Percentiles rank a stretch among this genome's conserved stretches.
Conservation (phyloP, 129 eudicot genomes). For the Kitagawia praeruptora region DNA sequence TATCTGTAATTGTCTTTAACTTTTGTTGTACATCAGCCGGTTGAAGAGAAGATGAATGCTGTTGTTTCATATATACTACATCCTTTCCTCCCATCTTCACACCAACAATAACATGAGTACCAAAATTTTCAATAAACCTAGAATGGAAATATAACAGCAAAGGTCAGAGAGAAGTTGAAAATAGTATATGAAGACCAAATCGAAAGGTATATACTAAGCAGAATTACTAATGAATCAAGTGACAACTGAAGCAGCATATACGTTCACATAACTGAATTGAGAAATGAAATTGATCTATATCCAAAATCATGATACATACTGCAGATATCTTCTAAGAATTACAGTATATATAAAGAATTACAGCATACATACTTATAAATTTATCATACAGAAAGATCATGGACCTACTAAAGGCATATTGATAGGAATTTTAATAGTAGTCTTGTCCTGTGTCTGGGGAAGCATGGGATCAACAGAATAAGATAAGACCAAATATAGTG, state of each 20-base stretch:
- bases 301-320: not conserved
- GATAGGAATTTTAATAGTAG: not conserved
- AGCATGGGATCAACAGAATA: not conserved
- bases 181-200: not conserved
- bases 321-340: not conserved
- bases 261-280: not conserved
- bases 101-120: slow-evolving; percentile 92
- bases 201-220: not conserved
- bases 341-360: not conserved
- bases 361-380: not conserved
- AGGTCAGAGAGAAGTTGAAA: not conserved
- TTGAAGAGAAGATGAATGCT: slow-evolving; percentile 84
- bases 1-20: slow-evolving; percentile 80
- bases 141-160: slow-evolving; percentile 10
- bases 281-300: not conserved
- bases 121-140: slow-evolving; percentile 90
- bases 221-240: not conserved
- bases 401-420: not conserved
- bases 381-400: not conserved
- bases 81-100: slow-evolving; percentile 99
- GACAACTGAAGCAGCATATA: not conserved
- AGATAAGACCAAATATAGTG: no score
- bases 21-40: slow-evolving; percentile 88
- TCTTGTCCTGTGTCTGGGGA: not conserved
- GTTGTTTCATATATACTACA: slow-evolving; percentile 84